These are phyloP conservation scores for Enteropsectra breve DNA, from an alignment of 371 early-diverging fungal species.

Conservation along the genomic window DNA sequence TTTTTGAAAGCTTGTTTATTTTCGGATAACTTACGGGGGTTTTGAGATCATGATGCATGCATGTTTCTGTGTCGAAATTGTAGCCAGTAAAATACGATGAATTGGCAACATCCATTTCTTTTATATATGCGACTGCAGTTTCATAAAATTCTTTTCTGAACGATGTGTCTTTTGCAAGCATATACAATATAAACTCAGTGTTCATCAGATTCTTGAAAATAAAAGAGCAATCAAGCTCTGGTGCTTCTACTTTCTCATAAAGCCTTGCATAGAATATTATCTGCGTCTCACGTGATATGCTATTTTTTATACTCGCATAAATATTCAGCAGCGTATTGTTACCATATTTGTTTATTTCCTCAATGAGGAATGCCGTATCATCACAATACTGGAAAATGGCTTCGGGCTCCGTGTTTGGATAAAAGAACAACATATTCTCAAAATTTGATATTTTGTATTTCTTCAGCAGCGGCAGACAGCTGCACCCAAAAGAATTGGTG, in stretches of 20 bases:
- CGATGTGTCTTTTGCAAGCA: neutral
- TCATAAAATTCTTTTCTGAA: neutral
- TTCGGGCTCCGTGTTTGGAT: neutral
- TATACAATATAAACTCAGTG: constrained; percentile 9
- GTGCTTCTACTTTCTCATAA: neutral
- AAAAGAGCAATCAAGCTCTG: constrained; percentile 21
- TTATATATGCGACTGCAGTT: neutral
- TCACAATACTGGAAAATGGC: neutral
- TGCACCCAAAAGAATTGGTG: neutral
- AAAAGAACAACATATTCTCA: constrained; percentile 1
- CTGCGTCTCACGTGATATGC: neutral
- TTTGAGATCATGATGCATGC: constrained; percentile 23
- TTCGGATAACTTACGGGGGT: neutral
- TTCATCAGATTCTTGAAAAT: constrained; percentile 16
- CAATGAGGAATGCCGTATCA: constrained; percentile 5
- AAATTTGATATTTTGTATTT: constrained; percentile 27
- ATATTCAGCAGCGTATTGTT: neutral
- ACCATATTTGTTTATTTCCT: constrained; percentile 2
- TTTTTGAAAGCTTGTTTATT: neutral
- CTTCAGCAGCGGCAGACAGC: constrained; percentile 5
- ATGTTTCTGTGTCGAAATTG: constrained; percentile 7
- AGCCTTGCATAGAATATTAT: constrained; percentile 9
- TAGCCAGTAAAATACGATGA: constrained; percentile 19
- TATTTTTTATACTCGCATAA: neutral
- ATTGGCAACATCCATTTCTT: neutral